phyloP scores from a whole-genome alignment of 31 red algal species.

The Bonnemaisonia californica region DNA sequence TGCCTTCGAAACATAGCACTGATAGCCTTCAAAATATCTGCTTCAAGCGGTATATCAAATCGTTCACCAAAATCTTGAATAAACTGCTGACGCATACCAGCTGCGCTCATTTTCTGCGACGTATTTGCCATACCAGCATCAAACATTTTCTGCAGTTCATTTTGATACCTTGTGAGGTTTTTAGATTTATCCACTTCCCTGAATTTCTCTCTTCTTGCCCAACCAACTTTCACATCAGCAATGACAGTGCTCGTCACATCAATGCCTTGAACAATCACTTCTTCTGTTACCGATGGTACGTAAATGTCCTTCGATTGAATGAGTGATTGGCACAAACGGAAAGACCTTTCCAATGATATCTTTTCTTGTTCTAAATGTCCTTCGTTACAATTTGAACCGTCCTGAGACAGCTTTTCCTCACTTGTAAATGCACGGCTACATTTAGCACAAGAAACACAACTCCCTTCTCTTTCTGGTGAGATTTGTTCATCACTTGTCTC shows the following conservation, averaged over 20 bases:
- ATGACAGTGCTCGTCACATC: no score
- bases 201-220: neutral
- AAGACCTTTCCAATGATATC: neutral
- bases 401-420: neutral
- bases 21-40: no score
- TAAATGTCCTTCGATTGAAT: neutral
- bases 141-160: constrained; percentile 7
- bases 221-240: neutral
- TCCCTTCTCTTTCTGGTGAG: neutral
- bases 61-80: no score
- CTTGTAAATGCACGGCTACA: constrained; percentile 13
- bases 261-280: neutral
- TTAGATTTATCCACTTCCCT: neutral
- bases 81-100: no score
- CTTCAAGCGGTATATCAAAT: no score
- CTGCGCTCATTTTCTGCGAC: no score
- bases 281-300: neutral
- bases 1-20: no score
- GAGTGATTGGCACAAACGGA: neutral
- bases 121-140: no score
- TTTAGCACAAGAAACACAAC: neutral
- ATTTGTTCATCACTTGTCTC: neutral
- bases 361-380: neutral
- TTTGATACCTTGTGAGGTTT: neutral
- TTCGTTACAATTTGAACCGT: neutral